Evolutionary conservation across 2,329 filamentous ascomycete species (phyloP).

Genomic region (Alternaria infectoria): DNA sequence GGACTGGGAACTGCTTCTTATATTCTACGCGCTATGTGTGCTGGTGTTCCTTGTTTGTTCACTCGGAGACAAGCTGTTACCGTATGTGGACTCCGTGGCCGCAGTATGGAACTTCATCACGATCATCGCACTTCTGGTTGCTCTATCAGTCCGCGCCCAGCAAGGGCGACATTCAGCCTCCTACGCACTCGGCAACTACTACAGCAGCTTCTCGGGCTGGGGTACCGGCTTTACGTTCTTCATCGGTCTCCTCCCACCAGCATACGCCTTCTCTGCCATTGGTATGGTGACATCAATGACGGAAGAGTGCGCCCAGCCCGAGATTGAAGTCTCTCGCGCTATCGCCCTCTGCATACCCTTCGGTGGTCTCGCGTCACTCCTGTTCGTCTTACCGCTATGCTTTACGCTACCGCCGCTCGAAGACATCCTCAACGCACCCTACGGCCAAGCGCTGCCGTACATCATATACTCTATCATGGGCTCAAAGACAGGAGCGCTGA

Average conservation of each 20-base stretch:
- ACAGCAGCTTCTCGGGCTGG: not conserved
- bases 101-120: constrained; percentile 15
- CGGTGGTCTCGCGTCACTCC: constrained; percentile 60
- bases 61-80: constrained; percentile 71
- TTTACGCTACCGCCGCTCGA: constrained; percentile 56
- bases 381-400: constrained; percentile 64
- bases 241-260: not conserved
- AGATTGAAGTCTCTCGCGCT: constrained; percentile 60
- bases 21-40: not conserved
- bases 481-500: constrained; percentile 55
- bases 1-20: not conserved
- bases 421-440: constrained; percentile 55
- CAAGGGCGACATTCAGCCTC: not conserved
- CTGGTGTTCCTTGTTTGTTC: constrained; percentile 53
- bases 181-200: not conserved
- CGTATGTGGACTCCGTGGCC: constrained; percentile 59
- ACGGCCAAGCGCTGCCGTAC: constrained; percentile 58
- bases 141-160: not conserved
- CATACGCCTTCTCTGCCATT: not conserved
- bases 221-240: not conserved
- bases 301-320: constrained; percentile 35
- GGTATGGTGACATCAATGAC: constrained; percentile 8
- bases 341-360: constrained; percentile 61
- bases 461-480: constrained; percentile 60
- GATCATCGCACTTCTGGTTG: constrained; percentile 6